These are phyloP conservation scores for Annona cherimola DNA, from an alignment of 164 flowering plant species.

Conservation along the genomic window DNA sequence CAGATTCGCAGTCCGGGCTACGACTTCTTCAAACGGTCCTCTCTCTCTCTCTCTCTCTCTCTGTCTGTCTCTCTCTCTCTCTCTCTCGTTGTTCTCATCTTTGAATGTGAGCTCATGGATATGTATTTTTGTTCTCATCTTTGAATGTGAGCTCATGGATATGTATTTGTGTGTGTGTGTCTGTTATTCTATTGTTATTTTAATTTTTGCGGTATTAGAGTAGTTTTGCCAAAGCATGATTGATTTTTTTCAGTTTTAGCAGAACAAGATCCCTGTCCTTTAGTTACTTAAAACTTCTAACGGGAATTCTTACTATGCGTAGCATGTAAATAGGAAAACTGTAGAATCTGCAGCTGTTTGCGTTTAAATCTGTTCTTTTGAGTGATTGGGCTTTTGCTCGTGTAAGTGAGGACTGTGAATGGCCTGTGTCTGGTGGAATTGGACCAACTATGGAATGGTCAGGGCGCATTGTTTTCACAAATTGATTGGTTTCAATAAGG, in stretches of 20 bases:
- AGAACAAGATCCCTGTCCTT: not conserved
- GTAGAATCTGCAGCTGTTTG: not conserved
- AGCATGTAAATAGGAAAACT: too few species aligned
- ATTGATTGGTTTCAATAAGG: not conserved
- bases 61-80: not conserved
- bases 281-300: not conserved
- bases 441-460: not conserved
- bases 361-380: not conserved
- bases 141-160: not conserved
- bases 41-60: constrained; percentile 6
- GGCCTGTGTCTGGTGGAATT: not conserved
- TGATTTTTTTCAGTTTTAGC: not conserved
- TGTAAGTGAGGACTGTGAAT: not conserved
- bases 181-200: not conserved
- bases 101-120: too few species aligned
- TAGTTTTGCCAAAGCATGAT: not conserved
- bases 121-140: not conserved
- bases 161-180: not conserved
- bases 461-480: not conserved
- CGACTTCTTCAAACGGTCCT: constrained; percentile 42
- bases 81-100: not conserved
- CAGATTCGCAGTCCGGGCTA: constrained; percentile 25
- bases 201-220: not conserved
- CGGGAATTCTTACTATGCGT: not conserved
- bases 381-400: not conserved